Evolutionary conservation across 768 basidiomycete genomes (phyloP).

Genomic region (Aureoboletus auriporus): DNA sequence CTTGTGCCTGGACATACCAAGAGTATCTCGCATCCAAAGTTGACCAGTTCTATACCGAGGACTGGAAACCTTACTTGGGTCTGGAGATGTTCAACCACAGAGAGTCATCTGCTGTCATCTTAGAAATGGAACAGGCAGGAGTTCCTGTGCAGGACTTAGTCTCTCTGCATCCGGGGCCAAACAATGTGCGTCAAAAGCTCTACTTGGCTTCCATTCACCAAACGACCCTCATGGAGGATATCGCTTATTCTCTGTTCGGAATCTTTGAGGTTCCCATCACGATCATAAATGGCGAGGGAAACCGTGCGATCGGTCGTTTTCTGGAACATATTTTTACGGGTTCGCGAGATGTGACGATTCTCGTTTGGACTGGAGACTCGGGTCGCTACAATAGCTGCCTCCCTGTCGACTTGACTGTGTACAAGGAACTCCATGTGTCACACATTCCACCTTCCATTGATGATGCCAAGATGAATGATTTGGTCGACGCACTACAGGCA

Average conservation of each 20-base stretch:
- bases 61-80: constrained; percentile 1
- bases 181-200: neutral
- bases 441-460: neutral
- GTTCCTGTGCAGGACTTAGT: neutral
- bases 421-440: neutral
- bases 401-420: neutral
- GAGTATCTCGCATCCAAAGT: neutral
- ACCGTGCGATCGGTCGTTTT: neutral
- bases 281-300: constrained; percentile 1
- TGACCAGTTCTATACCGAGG: neutral
- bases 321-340: constrained; percentile 2
- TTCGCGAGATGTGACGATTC: neutral
- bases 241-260: neutral
- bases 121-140: neutral
- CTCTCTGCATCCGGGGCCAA: neutral
- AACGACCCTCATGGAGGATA: neutral
- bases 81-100: neutral
- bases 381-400: constrained; percentile 1
- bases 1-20: neutral
- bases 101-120: neutral
- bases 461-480: neutral
- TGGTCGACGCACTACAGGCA: neutral
- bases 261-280: neutral
- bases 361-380: constrained; percentile 3
- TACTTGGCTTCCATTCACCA: neutral